Evolutionary conservation across 2,329 filamentous ascomycete genomes (phyloP).

Genomic region (Gaeumannomyces sp.): DNA sequence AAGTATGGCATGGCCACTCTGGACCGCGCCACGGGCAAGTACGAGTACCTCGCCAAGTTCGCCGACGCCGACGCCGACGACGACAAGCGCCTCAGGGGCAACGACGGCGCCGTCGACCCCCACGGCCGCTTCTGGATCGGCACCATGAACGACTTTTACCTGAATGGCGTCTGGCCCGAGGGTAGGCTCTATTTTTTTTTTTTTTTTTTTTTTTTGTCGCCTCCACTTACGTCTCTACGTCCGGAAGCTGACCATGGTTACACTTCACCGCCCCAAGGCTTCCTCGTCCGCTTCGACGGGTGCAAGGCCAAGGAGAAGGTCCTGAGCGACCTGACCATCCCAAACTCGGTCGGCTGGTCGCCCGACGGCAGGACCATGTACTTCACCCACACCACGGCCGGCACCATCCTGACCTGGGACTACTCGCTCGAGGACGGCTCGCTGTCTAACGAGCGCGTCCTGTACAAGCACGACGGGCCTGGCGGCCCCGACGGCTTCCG

Average conservation of each 20-base stretch:
- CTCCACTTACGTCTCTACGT: constrained; percentile 4
- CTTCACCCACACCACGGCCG: constrained; percentile 71
- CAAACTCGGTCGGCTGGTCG: constrained; percentile 82
- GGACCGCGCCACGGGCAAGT: constrained; percentile 52
- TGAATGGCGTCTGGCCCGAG: constrained; percentile 53
- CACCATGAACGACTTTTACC: constrained; percentile 70
- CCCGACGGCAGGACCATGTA: constrained; percentile 67
- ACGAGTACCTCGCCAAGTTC: constrained; percentile 49
- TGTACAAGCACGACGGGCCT: constrained; percentile 61
- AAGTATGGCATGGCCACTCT: constrained; percentile 79
- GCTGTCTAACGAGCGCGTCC: constrained; percentile 63
- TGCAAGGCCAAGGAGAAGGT: constrained; percentile 54
- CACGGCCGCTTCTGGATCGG: constrained; percentile 80
- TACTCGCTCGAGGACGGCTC: constrained; percentile 59
- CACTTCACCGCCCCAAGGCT: constrained; percentile 39
- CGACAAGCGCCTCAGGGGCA: constrained; percentile 57
- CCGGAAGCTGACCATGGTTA: background rate
- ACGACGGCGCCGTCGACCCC: constrained; percentile 78
- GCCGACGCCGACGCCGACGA: constrained; percentile 26
- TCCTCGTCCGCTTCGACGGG: constrained; percentile 65
- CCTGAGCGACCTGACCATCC: constrained; percentile 64
- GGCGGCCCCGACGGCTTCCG: constrained; percentile 79
- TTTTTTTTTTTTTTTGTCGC: background rate
- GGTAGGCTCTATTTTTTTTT: constrained; percentile 32
- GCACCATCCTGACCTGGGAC: constrained; percentile 67